These are phyloP conservation scores for Boehmeria nivea DNA, from an alignment of 306 rosid species.

Conservation along the genomic window DNA sequence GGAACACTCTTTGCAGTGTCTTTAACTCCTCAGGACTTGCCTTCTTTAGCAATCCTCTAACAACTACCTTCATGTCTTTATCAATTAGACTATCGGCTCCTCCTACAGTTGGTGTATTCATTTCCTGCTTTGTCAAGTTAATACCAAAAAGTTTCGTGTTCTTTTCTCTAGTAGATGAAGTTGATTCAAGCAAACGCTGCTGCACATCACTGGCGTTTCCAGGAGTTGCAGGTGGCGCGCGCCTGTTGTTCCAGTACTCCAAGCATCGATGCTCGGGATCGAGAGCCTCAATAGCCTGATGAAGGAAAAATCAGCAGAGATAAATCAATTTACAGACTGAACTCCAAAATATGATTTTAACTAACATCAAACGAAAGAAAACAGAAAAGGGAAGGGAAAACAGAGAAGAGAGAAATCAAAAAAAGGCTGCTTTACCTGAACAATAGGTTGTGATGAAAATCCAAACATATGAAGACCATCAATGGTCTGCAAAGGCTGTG, in stretches of 20 bases:
- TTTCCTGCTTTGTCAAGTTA: constrained; percentile 31
- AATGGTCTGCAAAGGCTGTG: constrained; percentile 40
- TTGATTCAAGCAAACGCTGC: too few relatives aligned
- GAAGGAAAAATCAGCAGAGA: constrained; percentile 11
- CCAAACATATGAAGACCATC: constrained; percentile 82
- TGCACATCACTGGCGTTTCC: constrained; percentile 14
- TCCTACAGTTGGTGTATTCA: constrained; percentile 10
- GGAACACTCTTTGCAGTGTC: constrained; percentile 38
- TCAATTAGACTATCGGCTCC: constrained; percentile 27
- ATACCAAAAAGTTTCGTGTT: constrained; percentile 40
- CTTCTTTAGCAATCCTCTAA: constrained; percentile 45
- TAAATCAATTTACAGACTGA: not conserved
- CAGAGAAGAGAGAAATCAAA: not conserved
- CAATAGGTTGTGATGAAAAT: constrained; percentile 49
- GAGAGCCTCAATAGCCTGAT: constrained; percentile 72
- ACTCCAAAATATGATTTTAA: not conserved
- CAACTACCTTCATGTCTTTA: constrained; percentile 31
- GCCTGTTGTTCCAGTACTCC: constrained; percentile 75
- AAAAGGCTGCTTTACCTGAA: constrained; percentile 40
- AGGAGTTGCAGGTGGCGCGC: constrained; percentile 10
- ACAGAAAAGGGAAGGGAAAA: not conserved
- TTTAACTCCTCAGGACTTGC: constrained; percentile 55
- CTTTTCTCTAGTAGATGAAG: constrained; percentile 24
- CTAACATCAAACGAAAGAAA: not conserved
- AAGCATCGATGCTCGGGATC: constrained; percentile 59